These are phyloP conservation scores for Anacardium occidentale DNA, from an alignment of 345 rosid genomes.

Conservation along the genomic window DNA sequence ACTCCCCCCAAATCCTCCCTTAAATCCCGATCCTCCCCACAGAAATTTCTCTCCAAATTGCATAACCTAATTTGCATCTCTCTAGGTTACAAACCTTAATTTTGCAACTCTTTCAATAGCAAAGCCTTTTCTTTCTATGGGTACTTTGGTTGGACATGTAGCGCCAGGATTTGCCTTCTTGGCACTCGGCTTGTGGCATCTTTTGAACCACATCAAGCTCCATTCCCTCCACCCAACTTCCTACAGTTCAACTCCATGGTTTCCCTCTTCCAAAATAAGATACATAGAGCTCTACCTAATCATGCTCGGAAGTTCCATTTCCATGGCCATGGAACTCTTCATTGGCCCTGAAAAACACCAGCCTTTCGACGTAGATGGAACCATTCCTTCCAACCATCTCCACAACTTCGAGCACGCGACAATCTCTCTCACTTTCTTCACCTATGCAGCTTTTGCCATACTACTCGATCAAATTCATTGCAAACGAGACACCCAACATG, in stretches of 20 bases:
- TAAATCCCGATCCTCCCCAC: constrained; percentile 9
- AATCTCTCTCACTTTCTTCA: constrained; percentile 64
- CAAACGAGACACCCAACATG: constrained; percentile 21
- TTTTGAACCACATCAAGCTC: constrained; percentile 66
- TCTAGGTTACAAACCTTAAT: too few relatives aligned
- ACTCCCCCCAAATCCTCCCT: background rate
- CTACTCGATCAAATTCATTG: constrained; percentile 45
- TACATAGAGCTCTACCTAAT: constrained; percentile 60
- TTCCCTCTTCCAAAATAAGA: constrained; percentile 48
- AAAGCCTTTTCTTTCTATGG: constrained; percentile 53
- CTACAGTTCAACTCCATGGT: constrained; percentile 60
- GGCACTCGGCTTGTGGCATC: constrained; percentile 73
- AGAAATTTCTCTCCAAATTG: background rate
- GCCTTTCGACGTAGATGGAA: constrained; percentile 71
- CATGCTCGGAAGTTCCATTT: constrained; percentile 54
- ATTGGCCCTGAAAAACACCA: constrained; percentile 71
- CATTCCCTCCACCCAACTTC: constrained; percentile 48
- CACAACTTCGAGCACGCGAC: constrained; percentile 84
- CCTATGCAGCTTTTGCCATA: constrained; percentile 56
- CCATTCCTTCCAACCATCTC: constrained; percentile 83
- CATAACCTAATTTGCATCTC: background rate
- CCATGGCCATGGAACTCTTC: constrained; percentile 73
- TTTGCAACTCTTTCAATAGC: too few relatives aligned
- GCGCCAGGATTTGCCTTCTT: constrained; percentile 69
- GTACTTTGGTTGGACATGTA: constrained; percentile 72